These are phyloP conservation scores for Botryotinia calthae DNA, from an alignment of 2,329 filamentous ascomycete species.

Conservation along the genomic window DNA sequence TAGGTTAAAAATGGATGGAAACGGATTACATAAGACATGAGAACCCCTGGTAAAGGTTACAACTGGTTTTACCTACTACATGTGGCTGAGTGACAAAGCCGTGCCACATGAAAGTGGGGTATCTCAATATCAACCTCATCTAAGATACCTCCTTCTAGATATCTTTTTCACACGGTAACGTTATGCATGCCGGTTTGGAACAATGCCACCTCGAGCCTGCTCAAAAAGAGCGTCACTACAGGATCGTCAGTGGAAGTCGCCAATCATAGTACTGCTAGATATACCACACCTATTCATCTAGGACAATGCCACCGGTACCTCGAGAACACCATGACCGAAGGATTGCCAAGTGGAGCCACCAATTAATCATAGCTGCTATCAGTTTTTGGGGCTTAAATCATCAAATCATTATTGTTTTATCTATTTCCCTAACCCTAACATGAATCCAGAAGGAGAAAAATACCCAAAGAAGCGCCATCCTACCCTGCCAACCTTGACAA, in stretches of 20 bases:
- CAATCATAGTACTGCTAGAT: not conserved
- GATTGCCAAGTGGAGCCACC: not conserved
- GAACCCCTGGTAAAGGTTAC: not conserved
- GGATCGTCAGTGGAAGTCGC: not conserved
- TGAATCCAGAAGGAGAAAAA: not conserved
- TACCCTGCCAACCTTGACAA: not conserved
- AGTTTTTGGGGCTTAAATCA: not conserved
- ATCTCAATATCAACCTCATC: not conserved
- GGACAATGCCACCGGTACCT: not conserved
- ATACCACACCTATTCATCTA: not conserved
- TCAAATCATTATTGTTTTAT: not conserved
- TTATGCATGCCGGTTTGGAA: not conserved
- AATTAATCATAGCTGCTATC: not conserved
- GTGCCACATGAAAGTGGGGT: not conserved
- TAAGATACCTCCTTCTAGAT: not conserved
- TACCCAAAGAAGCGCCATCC: not conserved
- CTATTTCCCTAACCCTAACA: not conserved
- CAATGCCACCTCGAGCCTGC: not conserved
- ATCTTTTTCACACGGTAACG: not conserved
- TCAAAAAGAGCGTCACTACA: not conserved
- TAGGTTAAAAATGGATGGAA: not conserved
- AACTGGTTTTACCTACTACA: not conserved
- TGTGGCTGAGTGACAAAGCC: not conserved
- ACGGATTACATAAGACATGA: not conserved
- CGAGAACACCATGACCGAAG: not conserved